Evolutionary conservation across 2,329 filamentous ascomycete genomes (phyloP).

Genomic region (Cladophialophora psammophila): DNA sequence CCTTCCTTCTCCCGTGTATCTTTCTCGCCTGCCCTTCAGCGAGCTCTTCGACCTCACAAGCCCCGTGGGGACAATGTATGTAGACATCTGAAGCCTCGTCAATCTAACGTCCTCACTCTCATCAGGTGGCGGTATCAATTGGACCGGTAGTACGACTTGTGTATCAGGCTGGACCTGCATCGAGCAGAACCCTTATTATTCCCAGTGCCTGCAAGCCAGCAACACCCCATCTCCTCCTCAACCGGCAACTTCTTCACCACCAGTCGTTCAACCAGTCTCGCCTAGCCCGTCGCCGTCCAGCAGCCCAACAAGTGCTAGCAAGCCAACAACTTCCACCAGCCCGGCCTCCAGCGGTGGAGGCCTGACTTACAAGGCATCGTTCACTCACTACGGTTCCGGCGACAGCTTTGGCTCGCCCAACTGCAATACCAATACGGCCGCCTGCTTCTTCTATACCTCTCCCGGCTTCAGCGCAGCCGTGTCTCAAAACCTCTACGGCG

Average conservation of each 20-base stretch:
- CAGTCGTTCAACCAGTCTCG: slow-evolving; percentile 9
- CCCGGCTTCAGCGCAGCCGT: slow-evolving; percentile 50
- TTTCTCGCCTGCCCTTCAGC: slow-evolving; percentile 26
- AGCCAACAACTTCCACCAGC: slow-evolving; percentile 19
- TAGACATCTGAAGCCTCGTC: neutral
- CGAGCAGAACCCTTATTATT: slow-evolving; percentile 47
- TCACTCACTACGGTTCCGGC: slow-evolving; percentile 47
- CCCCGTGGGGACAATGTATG: slow-evolving; percentile 35
- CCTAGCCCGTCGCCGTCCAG: neutral
- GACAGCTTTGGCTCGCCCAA: slow-evolving; percentile 46
- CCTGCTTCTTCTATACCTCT: slow-evolving; percentile 45
- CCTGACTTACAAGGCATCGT: slow-evolving; percentile 43
- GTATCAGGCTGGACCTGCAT: slow-evolving; percentile 46
- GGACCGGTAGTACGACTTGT: slow-evolving; percentile 47
- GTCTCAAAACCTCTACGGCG: slow-evolving; percentile 50
- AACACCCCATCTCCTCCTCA: slow-evolving; percentile 8
- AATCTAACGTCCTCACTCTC: neutral
- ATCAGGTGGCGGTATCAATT: slow-evolving; percentile 46
- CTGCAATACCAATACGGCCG: slow-evolving; percentile 48
- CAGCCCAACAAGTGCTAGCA: slow-evolving; percentile 5
- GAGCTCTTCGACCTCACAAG: slow-evolving; percentile 18
- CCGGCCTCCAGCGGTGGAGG: slow-evolving; percentile 21
- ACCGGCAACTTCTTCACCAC: slow-evolving; percentile 13
- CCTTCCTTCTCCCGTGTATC: slow-evolving; percentile 23
- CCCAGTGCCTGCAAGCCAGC: slow-evolving; percentile 45